Conservation (phyloP, 2,329 filamentous ascomycete species). For the Claviceps digitariae region DNA sequence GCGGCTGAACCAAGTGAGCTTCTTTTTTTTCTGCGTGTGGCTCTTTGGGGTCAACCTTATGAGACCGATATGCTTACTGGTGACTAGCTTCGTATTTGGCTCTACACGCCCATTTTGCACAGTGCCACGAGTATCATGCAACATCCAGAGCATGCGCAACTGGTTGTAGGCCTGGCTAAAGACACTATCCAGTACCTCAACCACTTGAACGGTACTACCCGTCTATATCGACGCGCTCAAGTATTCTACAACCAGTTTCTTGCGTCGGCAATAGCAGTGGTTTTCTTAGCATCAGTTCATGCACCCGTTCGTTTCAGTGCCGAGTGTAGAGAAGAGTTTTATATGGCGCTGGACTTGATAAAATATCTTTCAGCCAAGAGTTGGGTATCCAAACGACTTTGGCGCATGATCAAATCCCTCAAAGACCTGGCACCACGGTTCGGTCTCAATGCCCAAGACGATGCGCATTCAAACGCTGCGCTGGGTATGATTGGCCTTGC, state of each 20-base stretch:
- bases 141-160: conserved; percentile 60
- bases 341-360: conserved; percentile 62
- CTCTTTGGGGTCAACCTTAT: no score
- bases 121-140: conserved; percentile 71
- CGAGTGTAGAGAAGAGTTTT: conserved; percentile 61
- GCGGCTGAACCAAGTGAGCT: conserved; percentile 58
- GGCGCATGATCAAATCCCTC: conserved; percentile 57
- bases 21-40: background rate
- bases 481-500: conserved; percentile 43
- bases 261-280: conserved; percentile 57
- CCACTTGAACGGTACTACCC: conserved; percentile 56
- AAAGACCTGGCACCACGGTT: conserved; percentile 60
- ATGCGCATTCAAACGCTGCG: conserved; percentile 37
- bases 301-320: conserved; percentile 58
- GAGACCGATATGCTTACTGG: background rate
- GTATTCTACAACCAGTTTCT: conserved; percentile 73
- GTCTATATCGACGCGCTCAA: conserved; percentile 58
- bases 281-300: conserved; percentile 66
- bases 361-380: conserved; percentile 59
- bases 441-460: conserved; percentile 38
- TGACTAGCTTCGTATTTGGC: conserved; percentile 59
- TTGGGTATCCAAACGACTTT: conserved; percentile 58
- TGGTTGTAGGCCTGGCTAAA: conserved; percentile 59
- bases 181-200: conserved; percentile 62
- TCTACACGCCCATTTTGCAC: conserved; percentile 79